Conservation (phyloP, 257 asterid genomes). For the Solanum appendiculatum region DNA sequence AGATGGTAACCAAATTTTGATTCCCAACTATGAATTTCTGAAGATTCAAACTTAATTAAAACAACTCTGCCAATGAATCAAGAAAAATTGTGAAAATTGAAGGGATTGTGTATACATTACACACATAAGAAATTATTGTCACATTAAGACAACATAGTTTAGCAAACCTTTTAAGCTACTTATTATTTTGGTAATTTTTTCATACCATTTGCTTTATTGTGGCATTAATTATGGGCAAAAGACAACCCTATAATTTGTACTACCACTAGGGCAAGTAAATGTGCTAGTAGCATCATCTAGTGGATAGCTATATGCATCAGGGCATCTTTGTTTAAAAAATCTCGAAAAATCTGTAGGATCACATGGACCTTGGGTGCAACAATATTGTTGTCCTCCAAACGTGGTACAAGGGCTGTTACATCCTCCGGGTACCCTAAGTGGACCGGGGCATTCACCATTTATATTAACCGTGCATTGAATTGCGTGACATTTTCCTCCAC, state of each 20-base stretch:
- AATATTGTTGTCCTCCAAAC: background rate
- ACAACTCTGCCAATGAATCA: too few species aligned
- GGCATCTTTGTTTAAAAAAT: background rate
- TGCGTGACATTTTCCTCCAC: conserved; percentile 6
- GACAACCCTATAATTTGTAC: background rate
- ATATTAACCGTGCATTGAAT: conserved; percentile 2
- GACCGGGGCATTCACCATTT: background rate
- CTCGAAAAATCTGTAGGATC: background rate
- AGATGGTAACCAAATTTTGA: too few species aligned
- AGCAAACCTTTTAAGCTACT: background rate
- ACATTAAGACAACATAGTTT: background rate
- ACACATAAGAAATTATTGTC: background rate
- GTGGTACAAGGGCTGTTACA: conserved; percentile 14
- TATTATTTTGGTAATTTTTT: background rate
- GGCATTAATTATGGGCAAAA: background rate
- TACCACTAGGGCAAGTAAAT: background rate
- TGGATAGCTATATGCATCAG: conserved; percentile 6
- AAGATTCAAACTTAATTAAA: too few species aligned
- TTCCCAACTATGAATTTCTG: too few species aligned
- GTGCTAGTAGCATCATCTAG: background rate
- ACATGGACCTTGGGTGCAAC: conserved; percentile 4
- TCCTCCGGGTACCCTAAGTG: conserved; percentile 2
- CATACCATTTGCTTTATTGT: background rate
- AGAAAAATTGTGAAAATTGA: too few species aligned
- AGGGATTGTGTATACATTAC: background rate